Base-by-base conservation (phyloP, 208 protist species). In the Crithidia brevicula region DNA sequence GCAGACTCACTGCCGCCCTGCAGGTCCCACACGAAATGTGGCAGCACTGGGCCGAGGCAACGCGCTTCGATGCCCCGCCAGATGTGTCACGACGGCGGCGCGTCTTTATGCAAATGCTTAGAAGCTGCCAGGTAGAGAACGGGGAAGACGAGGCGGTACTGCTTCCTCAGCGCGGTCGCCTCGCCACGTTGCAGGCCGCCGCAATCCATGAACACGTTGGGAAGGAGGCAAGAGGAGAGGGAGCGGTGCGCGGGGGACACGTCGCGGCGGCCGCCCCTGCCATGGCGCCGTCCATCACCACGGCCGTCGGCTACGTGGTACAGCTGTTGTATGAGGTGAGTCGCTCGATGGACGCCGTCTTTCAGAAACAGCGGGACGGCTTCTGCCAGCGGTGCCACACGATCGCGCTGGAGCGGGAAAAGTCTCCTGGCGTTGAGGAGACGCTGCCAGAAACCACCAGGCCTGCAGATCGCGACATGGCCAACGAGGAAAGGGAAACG, bases 371-470 rank as follows among this genome's bases (percentile, higher is more conserved):
- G 67, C 74, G 75, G 18, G 46, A 58, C 25, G 54, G 40, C 6
- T 84, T 79, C 49, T 65, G 66, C 31, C 31, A 56, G 8, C 53
- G 72, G 27, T 74, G 74, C 31, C 47, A 38, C 40, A 62, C 59
- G 25, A 50, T 84, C 20, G 74, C 78, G 10, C 71, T 82, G 36
- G 53, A 52, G 34, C 67, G 79, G 16, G 56, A 56, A 50, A 46
- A 4, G 9, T 33, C 2, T n/a, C 5, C 46, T 1, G 53, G 57
- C 45, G 25, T 16, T 4, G 45, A 6, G 18, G n/a, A 15, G 47
- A 27, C 34, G 33, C 20, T 9, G 52, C 11, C 7, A 6, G 43
- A 30, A 18, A 15, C 56, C n/a, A n/a, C n/a, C n/a, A n/a, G n/a
- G n/a, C n/a, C n/a, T n/a, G n/a, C n/a, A n/a, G n/a, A n/a, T n/a